phyloP scores from a whole-genome alignment of 2,329 filamentous ascomycete species.

The Ophiocordyceps camponoti-saundersi region DNA sequence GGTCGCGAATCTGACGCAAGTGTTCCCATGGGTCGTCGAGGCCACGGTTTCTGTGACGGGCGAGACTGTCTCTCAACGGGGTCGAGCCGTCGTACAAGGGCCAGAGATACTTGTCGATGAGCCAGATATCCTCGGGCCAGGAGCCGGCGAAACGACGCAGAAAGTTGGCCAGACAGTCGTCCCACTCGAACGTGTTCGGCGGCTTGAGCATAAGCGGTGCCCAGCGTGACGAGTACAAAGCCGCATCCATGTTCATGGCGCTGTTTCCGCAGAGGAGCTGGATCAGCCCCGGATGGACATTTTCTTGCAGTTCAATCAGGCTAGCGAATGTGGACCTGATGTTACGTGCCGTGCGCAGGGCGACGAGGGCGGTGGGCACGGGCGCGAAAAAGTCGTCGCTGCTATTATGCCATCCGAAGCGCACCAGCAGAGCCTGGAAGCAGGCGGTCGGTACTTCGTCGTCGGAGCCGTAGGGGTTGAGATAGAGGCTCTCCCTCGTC shows the following conservation, averaged over 20 bases:
- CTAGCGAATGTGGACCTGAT: constrained; percentile 50
- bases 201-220: constrained; percentile 40
- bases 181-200: constrained; percentile 30
- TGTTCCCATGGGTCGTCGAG: constrained; percentile 14
- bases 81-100: constrained; percentile 38
- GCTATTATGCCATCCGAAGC: constrained; percentile 24
- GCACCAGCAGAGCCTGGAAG: constrained; percentile 41
- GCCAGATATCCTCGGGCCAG: constrained; percentile 48
- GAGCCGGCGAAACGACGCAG: constrained; percentile 24
- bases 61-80: constrained; percentile 11
- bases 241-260: constrained; percentile 30
- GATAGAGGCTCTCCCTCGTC: constrained; percentile 42
- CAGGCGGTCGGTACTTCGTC: constrained; percentile 45
- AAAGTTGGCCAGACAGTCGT: constrained; percentile 46
- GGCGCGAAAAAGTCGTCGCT: constrained; percentile 40
- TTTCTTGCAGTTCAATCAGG: constrained; percentile 11
- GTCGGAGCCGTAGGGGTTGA: constrained; percentile 63
- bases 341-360: constrained; percentile 58
- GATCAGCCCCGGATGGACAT: constrained; percentile 11
- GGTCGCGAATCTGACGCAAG: constrained; percentile 20
- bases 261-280: constrained; percentile 18
- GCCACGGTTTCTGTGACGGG: constrained; percentile 9
- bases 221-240: constrained; percentile 62
- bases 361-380: constrained; percentile 47
- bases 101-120: constrained; percentile 48